Evolutionary conservation across 108 stramenopile species (phyloP).

Genomic region (Cyclotella distinguenda): DNA sequence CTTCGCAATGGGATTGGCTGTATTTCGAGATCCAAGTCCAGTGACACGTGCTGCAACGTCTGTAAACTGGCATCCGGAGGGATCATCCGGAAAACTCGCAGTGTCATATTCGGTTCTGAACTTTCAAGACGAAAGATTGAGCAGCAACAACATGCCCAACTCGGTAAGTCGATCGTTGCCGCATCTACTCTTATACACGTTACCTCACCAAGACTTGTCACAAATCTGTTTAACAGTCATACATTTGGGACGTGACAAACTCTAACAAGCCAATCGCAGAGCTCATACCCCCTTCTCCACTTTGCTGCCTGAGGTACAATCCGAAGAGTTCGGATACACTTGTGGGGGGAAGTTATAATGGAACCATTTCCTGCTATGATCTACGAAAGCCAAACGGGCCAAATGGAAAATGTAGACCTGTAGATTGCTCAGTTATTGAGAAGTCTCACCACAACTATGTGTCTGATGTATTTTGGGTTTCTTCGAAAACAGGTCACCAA

Average conservation of each 20-base stretch:
- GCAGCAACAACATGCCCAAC: constrained; percentile 48
- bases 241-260: constrained; percentile 89
- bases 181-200: not conserved
- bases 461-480: constrained; percentile 87
- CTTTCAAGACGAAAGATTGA: constrained; percentile 81
- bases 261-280: constrained; percentile 85
- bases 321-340: constrained; percentile 76
- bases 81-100: constrained; percentile 67
- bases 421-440: constrained; percentile 71
- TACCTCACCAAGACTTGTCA: no score
- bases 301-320: constrained; percentile 84
- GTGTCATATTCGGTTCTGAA: constrained; percentile 80
- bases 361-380: constrained; percentile 85
- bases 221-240: no score
- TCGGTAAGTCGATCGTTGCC: constrained; percentile 33
- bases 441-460: constrained; percentile 91
- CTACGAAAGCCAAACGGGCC: constrained; percentile 59
- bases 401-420: constrained; percentile 58
- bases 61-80: constrained; percentile 92
- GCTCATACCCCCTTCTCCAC: constrained; percentile 74
- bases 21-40: constrained; percentile 82
- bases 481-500: constrained; percentile 86
- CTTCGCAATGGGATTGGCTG: constrained; percentile 86
- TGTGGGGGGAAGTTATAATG: constrained; percentile 88
- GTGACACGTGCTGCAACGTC: constrained; percentile 77